Evolutionary conservation across 176 grass and related monocot genomes (phyloP).

Genomic region (Bolboschoenus planiculmis): DNA sequence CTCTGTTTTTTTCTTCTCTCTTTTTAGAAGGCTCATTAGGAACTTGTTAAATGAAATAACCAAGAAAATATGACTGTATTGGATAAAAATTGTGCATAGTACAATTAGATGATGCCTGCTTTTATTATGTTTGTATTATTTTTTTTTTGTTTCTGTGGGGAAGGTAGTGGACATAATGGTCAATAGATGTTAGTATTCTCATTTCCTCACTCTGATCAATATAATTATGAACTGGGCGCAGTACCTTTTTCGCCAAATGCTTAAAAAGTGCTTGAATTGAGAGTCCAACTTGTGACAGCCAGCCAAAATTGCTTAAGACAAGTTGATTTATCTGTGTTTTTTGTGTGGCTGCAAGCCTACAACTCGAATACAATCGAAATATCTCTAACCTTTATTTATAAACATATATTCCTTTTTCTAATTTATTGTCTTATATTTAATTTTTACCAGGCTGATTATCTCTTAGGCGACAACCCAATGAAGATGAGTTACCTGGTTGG

Average conservation of each 20-base stretch:
- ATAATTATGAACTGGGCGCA: neutral
- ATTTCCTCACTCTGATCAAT: neutral
- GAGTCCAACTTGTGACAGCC: neutral
- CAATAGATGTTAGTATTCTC: neutral
- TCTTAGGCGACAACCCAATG: slow-evolving; percentile 89
- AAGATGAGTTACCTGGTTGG: slow-evolving; percentile 96
- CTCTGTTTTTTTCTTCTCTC: neutral
- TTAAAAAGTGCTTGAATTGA: neutral
- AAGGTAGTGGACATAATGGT: neutral
- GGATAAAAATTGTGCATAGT: too few relatives aligned
- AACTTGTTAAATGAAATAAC: neutral
- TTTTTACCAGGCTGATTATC: slow-evolving; percentile 59
- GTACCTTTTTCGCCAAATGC: neutral
- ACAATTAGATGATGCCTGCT: too few relatives aligned
- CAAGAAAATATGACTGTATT: neutral
- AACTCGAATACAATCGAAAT: too few relatives aligned
- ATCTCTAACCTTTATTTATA: neutral
- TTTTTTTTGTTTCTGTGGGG: neutral
- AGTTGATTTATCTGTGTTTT: neutral
- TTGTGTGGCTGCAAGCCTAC: too few relatives aligned
- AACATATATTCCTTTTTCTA: slow-evolving; percentile 5
- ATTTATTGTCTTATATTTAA: slow-evolving; percentile 17
- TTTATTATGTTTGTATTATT: too few relatives aligned
- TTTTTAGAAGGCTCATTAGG: neutral
- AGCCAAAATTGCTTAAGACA: neutral